Evolutionary conservation across 164 flowering plant species (phyloP).

Genomic region (Buxus sempervirens): DNA sequence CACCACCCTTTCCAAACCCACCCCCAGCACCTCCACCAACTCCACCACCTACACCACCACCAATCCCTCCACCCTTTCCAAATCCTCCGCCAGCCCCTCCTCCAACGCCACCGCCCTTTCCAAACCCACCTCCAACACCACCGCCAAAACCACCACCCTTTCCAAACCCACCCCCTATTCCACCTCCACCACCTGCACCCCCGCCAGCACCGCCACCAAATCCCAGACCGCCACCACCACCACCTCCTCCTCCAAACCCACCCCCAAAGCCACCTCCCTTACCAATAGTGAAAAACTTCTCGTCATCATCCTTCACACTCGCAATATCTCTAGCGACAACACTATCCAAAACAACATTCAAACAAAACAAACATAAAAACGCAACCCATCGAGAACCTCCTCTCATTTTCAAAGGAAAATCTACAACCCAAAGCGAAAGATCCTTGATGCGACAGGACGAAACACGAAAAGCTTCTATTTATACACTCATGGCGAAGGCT

Average conservation of each 20-base stretch:
- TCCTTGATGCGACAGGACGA: too few species aligned
- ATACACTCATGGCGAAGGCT: too few species aligned
- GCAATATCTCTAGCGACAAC: slow-evolving; percentile 26
- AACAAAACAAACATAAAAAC: slow-evolving; percentile 30
- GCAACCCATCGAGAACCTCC: slow-evolving; percentile 6
- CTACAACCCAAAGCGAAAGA: too few species aligned
- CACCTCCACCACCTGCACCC: slow-evolving; percentile 9
- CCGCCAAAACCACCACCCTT: slow-evolving; percentile 4
- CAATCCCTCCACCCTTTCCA: background rate
- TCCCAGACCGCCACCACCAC: slow-evolving; percentile 3
- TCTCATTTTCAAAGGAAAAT: slow-evolving; percentile 12
- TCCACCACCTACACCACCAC: slow-evolving; percentile 1
- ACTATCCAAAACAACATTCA: slow-evolving; percentile 25
- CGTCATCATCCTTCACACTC: slow-evolving; percentile 18
- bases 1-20: slow-evolving; percentile 21
- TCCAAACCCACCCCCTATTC: slow-evolving; percentile 7
- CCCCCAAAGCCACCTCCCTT: slow-evolving; percentile 9
- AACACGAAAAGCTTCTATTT: too few species aligned
- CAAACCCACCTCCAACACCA: slow-evolving; percentile 8
- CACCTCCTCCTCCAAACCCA: background rate
- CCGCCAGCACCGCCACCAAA: slow-evolving; percentile 6
- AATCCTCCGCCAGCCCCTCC: background rate
- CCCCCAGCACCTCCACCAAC: slow-evolving; percentile 15
- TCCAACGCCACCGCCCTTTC: background rate
- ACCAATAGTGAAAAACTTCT: slow-evolving; percentile 17